Evolutionary conservation across 2,329 filamentous ascomycete species (phyloP).

Genomic region (Akanthomyces muscarius): DNA sequence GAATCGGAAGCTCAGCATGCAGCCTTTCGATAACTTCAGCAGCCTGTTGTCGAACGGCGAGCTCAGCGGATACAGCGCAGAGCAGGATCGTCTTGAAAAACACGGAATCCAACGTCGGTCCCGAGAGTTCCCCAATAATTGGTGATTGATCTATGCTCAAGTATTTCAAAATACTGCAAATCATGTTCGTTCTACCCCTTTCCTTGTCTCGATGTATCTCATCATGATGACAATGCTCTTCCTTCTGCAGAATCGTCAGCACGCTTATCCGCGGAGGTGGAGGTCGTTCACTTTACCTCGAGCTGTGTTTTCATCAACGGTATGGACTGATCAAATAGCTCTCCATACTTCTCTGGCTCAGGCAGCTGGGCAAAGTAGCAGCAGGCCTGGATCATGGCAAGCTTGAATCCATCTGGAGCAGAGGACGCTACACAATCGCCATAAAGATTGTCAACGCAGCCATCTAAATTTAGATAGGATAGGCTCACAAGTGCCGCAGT

Average conservation of each 20-base stretch:
- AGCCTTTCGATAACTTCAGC: slow-evolving; percentile 45
- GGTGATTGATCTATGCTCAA: slow-evolving; percentile 46
- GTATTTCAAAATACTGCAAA: slow-evolving; percentile 50
- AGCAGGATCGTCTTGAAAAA: slow-evolving; percentile 50
- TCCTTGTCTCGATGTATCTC: slow-evolving; percentile 20
- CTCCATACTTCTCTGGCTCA: slow-evolving; percentile 46
- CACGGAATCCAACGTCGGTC: slow-evolving; percentile 23
- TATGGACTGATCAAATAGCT: slow-evolving; percentile 52
- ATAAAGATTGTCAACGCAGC: slow-evolving; percentile 53
- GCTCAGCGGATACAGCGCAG: slow-evolving; percentile 50
- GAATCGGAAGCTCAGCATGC: slow-evolving; percentile 34
- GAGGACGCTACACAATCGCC: slow-evolving; percentile 54
- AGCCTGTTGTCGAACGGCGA: slow-evolving; percentile 46
- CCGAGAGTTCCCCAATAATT: slow-evolving; percentile 30
- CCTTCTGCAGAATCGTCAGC: slow-evolving; percentile 6
- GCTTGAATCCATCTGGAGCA: slow-evolving; percentile 57
- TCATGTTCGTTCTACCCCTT: slow-evolving; percentile 20
- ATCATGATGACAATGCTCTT: slow-evolving; percentile 9
- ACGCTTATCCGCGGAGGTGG: background rate
- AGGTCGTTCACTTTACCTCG: slow-evolving; percentile 40
- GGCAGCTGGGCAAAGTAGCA: slow-evolving; percentile 56
- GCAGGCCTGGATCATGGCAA: slow-evolving; percentile 59
- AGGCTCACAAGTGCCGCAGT: slow-evolving; percentile 64
- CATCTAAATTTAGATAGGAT: slow-evolving; percentile 57
- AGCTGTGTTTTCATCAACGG: slow-evolving; percentile 55